phyloP scores from a whole-genome alignment of 352 stramenopile species.

The Phytophthora brassicae region DNA sequence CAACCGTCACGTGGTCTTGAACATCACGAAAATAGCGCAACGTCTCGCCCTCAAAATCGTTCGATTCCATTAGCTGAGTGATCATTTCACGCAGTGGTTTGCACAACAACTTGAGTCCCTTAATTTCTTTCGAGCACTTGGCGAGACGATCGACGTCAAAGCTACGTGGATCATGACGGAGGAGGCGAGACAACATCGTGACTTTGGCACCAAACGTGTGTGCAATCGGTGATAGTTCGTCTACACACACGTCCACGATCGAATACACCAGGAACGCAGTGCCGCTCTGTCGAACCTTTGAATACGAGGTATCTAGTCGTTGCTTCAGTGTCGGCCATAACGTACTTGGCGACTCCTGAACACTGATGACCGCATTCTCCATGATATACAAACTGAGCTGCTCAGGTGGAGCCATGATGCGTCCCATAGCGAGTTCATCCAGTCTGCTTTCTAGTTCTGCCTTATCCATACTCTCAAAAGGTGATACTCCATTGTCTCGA shows the following conservation, averaged over 20 bases:
- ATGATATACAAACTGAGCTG: constrained; percentile 80
- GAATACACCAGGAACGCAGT: constrained; percentile 73
- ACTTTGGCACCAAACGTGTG: constrained; percentile 76
- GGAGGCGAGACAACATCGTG: constrained; percentile 63
- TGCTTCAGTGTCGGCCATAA: constrained; percentile 65
- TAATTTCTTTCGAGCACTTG: constrained; percentile 68
- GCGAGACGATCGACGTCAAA: constrained; percentile 68
- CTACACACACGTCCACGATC: constrained; percentile 82
- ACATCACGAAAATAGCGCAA: constrained; percentile 83
- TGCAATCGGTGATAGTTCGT: constrained; percentile 77
- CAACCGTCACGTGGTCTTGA: constrained; percentile 81
- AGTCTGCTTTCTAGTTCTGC: constrained; percentile 61
- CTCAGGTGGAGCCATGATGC: constrained; percentile 73
- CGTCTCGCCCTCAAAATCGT: constrained; percentile 73
- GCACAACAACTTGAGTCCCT: constrained; percentile 71
- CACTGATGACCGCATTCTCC: constrained; percentile 72
- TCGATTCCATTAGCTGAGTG: constrained; percentile 65
- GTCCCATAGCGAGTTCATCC: constrained; percentile 52
- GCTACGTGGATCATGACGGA: constrained; percentile 51
- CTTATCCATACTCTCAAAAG: constrained; percentile 69
- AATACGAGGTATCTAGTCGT: constrained; percentile 76
- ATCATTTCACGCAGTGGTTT: constrained; percentile 77
- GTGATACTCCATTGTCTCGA: constrained; percentile 44
- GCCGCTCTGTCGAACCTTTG: constrained; percentile 78
- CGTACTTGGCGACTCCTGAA: constrained; percentile 56